These are phyloP conservation scores for Erodium chrysanthum DNA, from an alignment of 441 rosid species.

Conservation along the genomic window DNA sequence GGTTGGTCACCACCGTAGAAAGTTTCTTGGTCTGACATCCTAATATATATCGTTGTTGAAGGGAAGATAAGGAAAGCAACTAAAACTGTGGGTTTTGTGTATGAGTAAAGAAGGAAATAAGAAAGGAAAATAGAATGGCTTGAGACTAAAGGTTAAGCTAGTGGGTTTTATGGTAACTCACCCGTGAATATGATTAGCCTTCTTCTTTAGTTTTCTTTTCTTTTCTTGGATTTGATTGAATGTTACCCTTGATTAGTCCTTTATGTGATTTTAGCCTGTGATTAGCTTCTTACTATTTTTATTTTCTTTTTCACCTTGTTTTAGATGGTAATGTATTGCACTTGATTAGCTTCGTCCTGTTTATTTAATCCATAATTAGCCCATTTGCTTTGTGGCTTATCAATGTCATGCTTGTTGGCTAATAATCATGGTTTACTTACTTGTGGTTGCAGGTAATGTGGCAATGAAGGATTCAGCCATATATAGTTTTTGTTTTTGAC, in stretches of 20 bases:
- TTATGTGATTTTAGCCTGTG: background rate
- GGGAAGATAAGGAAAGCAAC: constrained; percentile 1
- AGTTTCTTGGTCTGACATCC: background rate
- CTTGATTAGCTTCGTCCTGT: background rate
- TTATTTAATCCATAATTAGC: background rate
- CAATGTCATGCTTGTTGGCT: constrained; percentile 5
- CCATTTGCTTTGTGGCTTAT: constrained; percentile 1
- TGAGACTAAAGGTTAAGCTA: constrained; percentile 5
- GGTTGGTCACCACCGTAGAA: background rate
- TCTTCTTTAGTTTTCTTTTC: background rate
- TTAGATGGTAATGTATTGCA: background rate
- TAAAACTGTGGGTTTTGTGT: background rate
- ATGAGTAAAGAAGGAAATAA: background rate
- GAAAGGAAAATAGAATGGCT: constrained; percentile 3
- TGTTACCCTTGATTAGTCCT: constrained; percentile 3
- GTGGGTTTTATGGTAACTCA: constrained; percentile 1
- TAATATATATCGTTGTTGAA: constrained; percentile 3
- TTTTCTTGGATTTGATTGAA: background rate
- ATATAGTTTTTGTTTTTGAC: background rate
- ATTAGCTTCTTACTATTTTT: background rate
- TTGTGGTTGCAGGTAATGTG: constrained; percentile 4
- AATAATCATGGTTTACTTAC: constrained; percentile 1
- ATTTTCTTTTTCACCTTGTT: background rate
- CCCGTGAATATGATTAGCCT: background rate
- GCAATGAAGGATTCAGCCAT: background rate